A percentile compares a stretch with the other conserved stretches of the same genome.
Evolutionary conservation across 192 early-diverging fungal genomes (phyloP).

Genomic region (Geosiphon pyriformis): DNA sequence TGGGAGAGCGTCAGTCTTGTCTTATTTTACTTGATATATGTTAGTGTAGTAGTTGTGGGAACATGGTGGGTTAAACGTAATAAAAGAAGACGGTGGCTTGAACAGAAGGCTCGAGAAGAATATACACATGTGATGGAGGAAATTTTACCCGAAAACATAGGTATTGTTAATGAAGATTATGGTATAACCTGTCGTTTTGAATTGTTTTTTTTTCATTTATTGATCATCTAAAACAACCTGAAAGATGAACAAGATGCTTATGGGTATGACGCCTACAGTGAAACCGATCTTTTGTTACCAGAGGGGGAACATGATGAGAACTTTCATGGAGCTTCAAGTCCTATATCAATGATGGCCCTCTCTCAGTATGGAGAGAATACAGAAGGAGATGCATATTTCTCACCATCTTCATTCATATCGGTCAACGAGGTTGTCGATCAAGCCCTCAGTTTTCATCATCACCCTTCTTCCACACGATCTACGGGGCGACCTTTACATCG

Average conservation of each 20-base stretch:
- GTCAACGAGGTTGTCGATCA: constrained; percentile 33
- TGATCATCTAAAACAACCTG: neutral
- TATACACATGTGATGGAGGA: constrained; percentile 32
- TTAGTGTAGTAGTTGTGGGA: constrained; percentile 53
- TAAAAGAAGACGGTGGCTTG: constrained; percentile 35
- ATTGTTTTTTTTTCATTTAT: neutral
- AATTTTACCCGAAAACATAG: constrained; percentile 1
- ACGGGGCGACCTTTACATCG: constrained; percentile 4
- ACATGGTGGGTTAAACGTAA: constrained; percentile 42
- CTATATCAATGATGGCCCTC: neutral
- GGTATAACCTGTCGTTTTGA: constrained; percentile 3
- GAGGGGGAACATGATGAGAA: constrained; percentile 21
- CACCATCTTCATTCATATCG: constrained; percentile 26
- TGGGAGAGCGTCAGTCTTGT: constrained; percentile 53
- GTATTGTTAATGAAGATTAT: constrained; percentile 9
- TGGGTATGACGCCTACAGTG: constrained; percentile 28
- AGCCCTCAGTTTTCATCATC: constrained; percentile 27
- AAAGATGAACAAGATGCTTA: constrained; percentile 19
- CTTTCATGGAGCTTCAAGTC: neutral
- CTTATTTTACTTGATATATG: constrained; percentile 56
- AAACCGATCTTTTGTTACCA: constrained; percentile 31
- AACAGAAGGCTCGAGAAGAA: constrained; percentile 40
- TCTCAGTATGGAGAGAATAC: neutral
- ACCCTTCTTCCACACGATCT: constrained; percentile 10
- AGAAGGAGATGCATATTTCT: constrained; percentile 24